Conservation (phyloP, 805 yeast genomes). For the Yarrowia yakushimensis region DNA sequence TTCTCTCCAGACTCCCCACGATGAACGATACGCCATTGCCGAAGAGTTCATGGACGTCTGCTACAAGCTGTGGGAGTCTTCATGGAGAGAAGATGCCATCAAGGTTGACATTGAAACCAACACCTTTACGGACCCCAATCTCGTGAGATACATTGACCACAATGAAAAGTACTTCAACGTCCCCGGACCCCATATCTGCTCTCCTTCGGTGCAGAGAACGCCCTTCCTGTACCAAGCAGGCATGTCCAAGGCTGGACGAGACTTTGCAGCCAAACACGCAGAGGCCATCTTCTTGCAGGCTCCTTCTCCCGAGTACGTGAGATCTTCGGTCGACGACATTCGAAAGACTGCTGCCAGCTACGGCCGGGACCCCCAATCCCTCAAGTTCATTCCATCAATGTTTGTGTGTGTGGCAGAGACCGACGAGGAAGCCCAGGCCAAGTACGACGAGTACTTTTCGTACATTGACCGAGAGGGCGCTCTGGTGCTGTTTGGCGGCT, state of each 20-base stretch:
- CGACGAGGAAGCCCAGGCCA: slow-evolving; percentile 43
- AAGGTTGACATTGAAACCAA: slow-evolving; percentile 33
- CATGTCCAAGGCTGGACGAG: slow-evolving; percentile 42
- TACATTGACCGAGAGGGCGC: slow-evolving; percentile 45
- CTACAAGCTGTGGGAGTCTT: slow-evolving; percentile 42
- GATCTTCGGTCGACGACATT: slow-evolving; percentile 37
- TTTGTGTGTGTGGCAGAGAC: slow-evolving; percentile 43
- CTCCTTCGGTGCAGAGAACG: slow-evolving; percentile 46
- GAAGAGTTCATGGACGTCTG: slow-evolving; percentile 45
- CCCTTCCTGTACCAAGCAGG: slow-evolving; percentile 49
- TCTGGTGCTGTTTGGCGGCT: slow-evolving; percentile 42
- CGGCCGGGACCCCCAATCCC: slow-evolving; percentile 40
- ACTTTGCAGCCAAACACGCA: slow-evolving; percentile 45
- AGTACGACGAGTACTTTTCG: slow-evolving; percentile 38
- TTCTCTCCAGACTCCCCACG: slow-evolving; percentile 41
- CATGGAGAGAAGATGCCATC: slow-evolving; percentile 47
- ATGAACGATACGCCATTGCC: slow-evolving; percentile 43
- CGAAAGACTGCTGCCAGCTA: slow-evolving; percentile 38
- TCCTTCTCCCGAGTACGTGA: slow-evolving; percentile 38
- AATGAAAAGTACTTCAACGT: slow-evolving; percentile 44
- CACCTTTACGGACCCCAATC: slow-evolving; percentile 37
- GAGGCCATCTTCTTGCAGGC: slow-evolving; percentile 44
- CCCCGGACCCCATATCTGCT: slow-evolving; percentile 45
- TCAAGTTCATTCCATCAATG: slow-evolving; percentile 42
- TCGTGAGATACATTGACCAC: slow-evolving; percentile 43